phyloP scores from a whole-genome alignment of 2,329 filamentous ascomycete genomes.

The Calonectria hawksworthii region DNA sequence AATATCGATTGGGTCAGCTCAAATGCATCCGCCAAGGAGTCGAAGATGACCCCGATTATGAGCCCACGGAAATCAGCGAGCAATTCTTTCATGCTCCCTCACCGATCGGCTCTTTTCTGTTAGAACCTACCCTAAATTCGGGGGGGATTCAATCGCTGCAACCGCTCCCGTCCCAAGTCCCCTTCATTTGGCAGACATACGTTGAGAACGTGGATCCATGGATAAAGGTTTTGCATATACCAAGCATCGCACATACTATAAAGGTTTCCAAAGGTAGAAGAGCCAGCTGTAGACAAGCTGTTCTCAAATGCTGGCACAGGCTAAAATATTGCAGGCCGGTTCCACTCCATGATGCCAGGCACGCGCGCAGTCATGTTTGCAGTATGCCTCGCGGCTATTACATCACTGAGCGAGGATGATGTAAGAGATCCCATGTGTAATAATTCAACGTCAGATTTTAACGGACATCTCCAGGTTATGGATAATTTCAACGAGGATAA shows the following conservation, averaged over 20 bases:
- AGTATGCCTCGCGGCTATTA: neutral
- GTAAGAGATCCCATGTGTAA: neutral
- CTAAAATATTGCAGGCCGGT: neutral
- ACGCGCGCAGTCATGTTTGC: neutral
- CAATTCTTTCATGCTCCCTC: neutral
- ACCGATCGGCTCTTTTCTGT: neutral
- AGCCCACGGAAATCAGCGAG: neutral
- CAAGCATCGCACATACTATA: neutral
- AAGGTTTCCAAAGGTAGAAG: neutral
- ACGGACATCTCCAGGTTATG: neutral
- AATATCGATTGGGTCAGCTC: neutral
- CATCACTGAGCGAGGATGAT: neutral
- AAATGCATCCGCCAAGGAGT: neutral
- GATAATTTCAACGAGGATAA: conserved; percentile 8
- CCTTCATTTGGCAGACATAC: conserved; percentile 10
- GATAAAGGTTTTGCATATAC: conserved; percentile 4
- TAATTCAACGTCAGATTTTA: neutral
- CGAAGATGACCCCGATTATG: neutral
- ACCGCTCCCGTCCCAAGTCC: conserved; percentile 7
- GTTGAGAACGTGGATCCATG: conserved; percentile 7
- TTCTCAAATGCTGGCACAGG: neutral
- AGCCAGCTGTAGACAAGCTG: neutral
- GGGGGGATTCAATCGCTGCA: neutral
- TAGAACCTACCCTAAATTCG: neutral
- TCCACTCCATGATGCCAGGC: neutral